Evolutionary conservation across 202 grass and related monocot genomes (phyloP), one percentile per base, ranked within the genome.

Genomic region (Saccharum hybrid): DNA sequence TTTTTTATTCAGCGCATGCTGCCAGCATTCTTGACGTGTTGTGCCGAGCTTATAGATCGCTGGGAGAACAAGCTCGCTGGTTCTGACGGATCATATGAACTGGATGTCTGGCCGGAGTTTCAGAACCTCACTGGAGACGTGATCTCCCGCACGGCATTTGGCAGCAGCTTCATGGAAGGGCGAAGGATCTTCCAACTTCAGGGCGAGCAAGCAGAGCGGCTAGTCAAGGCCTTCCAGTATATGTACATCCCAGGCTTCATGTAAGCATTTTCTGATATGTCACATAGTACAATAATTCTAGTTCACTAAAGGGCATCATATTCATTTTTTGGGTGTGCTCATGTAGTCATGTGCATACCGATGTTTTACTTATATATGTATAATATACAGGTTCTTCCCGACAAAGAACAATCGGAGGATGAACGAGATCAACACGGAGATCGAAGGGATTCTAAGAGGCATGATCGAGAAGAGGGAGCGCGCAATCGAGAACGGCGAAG

Each of bases 161-260:
- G 91, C 16, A 90, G 91, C 74, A 94, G 73, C 84, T 97, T 86
- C 74, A 34, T 83, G 31, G 91, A 97, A 88, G 94, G 91, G 3
- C 83, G 87, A 42, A 89, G 76, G 64, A 94, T 97, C 80, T 94
- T 97, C 63, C 87, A 92, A 46, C 89, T 97, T 15, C 89, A 94
- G 72, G 60, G 6, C 48, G 91, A 94, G 83, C 86, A 88, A 74
- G 82, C 76, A 2, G 79, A 75, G 73, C 63, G 84, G 48, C 0
- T 90, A 10, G 63, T 90, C 7, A 88, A 85, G 63, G 79, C 72
- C 41, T 19, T 88, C 28, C 79, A 72, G 18, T 72, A 38, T 22
- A 51, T 84, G 19, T 91, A 80, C 52, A 84, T 97, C 42, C 91
- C 94, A 48, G 91, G 91, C 31, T 90, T 63, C 82, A 23, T 92